Base-by-base conservation (phyloP, 1,284 basidiomycete genomes). In the Ustilago bromivora region DNA sequence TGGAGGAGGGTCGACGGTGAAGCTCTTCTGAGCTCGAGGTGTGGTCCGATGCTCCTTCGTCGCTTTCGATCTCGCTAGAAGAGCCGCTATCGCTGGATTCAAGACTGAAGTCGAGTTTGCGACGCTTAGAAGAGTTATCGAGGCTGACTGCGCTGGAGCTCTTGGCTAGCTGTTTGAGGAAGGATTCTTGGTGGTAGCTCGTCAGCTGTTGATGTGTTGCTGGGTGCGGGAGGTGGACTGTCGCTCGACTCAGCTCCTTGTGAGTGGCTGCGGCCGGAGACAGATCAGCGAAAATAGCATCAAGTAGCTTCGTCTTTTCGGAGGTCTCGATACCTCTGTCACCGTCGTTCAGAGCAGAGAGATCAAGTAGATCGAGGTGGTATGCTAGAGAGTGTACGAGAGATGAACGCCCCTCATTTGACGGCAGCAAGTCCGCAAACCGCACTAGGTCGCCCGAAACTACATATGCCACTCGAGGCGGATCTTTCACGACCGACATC, bases 351-450 rank as follows among this genome's bases (percentile, higher is more conserved):
- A 76, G 40, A 10, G 12, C 15, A 6, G 15, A 41, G 2, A 76
- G 61, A 53, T 80, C 72, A n/a, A 81, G 67, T 1, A 81, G 65
- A 41, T 71, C 77, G 13, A 80, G 57, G 58, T 79, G 78, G 28
- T 73, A 74, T 8, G 63, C 72, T 12, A 96, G 88, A 1, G 90
- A 90, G 82, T 97, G 94, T 2, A 96, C 93, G 6, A 94, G 84
- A 0, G 90, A 84, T 0, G 94, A 95, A n/a, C 95, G 89, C 15
- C 92, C 91, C 59, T 85, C 88, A 84, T 97, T 96, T 1, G 93
- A 93, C 0, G 95, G 95, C 0, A 96, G 89, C 4, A 90, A 88
- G 23, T 92, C 64, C 88, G 87, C 91, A 90, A 76, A 90, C 82
- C 88, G 89, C 38, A 89, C 87, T 2, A 92, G 87, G 32, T 90